phyloP scores from a whole-genome alignment of 1,139 yeast species.

The Blastobotrys persicus region DNA sequence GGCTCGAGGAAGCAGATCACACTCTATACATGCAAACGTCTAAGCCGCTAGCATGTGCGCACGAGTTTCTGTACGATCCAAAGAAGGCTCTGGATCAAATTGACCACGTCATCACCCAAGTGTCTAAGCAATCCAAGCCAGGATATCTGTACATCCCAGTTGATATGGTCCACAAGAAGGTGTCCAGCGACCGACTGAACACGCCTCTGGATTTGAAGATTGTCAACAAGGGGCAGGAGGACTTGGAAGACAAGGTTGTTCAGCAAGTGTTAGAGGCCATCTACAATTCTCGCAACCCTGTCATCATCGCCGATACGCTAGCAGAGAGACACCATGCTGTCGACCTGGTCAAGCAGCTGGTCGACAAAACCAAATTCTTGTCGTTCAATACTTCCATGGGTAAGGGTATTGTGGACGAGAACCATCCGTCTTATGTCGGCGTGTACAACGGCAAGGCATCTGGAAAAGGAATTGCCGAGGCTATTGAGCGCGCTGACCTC shows the following conservation, averaged over 20 bases:
- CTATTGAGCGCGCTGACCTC: conserved; percentile 39
- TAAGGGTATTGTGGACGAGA: conserved; percentile 62
- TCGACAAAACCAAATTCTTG: conserved; percentile 46
- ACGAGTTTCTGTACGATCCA: conserved; percentile 53
- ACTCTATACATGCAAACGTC: conserved; percentile 61
- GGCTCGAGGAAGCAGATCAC: conserved; percentile 50
- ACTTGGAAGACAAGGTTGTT: conserved; percentile 43
- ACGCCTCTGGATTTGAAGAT: conserved; percentile 34
- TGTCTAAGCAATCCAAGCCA: conserved; percentile 62
- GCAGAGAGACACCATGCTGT: conserved; percentile 54
- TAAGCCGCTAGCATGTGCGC: conserved; percentile 55
- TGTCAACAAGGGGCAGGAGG: conserved; percentile 25
- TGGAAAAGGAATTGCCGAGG: conserved; percentile 43
- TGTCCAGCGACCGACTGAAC: conserved; percentile 35
- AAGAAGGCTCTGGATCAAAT: conserved; percentile 53
- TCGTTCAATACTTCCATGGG: conserved; percentile 51
- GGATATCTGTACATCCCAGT: conserved; percentile 77
- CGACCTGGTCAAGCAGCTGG: conserved; percentile 45
- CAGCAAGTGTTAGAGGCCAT: conserved; percentile 49
- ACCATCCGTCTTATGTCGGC: conserved; percentile 57
- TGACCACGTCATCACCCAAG: conserved; percentile 60
- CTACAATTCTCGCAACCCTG: conserved; percentile 54
- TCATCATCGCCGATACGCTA: conserved; percentile 64
- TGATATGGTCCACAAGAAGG: conserved; percentile 54
- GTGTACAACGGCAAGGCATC: conserved; percentile 57